phyloP scores from a whole-genome alignment of 345 rosid genomes.

The Boechera stricta region DNA sequence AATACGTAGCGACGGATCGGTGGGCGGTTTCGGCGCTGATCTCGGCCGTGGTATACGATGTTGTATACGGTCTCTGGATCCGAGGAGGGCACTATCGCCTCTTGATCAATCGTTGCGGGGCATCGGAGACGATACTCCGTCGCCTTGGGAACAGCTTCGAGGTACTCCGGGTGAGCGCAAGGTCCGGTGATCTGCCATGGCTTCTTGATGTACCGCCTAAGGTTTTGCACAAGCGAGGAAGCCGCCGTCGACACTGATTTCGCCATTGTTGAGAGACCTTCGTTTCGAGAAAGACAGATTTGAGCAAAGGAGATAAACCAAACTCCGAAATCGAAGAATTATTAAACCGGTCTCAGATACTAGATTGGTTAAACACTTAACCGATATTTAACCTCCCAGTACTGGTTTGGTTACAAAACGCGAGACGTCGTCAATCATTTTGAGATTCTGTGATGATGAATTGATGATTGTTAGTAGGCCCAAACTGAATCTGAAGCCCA shows the following conservation, averaged over 20 bases:
- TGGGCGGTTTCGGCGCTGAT: slow-evolving; percentile 92
- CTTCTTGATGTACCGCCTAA: slow-evolving; percentile 74
- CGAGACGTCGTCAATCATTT: background rate
- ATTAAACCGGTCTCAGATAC: slow-evolving; percentile 27
- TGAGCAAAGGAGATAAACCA: slow-evolving; percentile 7
- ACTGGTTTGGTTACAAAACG: slow-evolving; percentile 12
- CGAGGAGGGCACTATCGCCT: slow-evolving; percentile 72
- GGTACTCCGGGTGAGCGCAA: slow-evolving; percentile 86
- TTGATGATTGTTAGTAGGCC: background rate
- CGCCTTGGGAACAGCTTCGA: slow-evolving; percentile 58
- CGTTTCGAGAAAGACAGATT: slow-evolving; percentile 30
- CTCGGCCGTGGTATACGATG: slow-evolving; percentile 76
- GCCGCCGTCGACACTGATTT: slow-evolving; percentile 57
- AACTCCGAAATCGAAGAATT: slow-evolving; percentile 6
- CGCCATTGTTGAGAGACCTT: slow-evolving; percentile 60
- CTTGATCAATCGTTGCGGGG: slow-evolving; percentile 67
- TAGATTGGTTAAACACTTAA: background rate
- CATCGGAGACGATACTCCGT: slow-evolving; percentile 74
- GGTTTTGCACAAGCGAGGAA: slow-evolving; percentile 63
- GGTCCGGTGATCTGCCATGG: slow-evolving; percentile 99
- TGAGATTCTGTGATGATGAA: no score
- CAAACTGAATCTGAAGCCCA: background rate
- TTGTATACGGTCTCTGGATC: slow-evolving; percentile 87
- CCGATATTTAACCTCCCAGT: slow-evolving; percentile 8
- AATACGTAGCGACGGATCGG: slow-evolving; percentile 69